phyloP scores from a whole-genome alignment of 1,139 yeast species.

The Diutina catenulata region DNA sequence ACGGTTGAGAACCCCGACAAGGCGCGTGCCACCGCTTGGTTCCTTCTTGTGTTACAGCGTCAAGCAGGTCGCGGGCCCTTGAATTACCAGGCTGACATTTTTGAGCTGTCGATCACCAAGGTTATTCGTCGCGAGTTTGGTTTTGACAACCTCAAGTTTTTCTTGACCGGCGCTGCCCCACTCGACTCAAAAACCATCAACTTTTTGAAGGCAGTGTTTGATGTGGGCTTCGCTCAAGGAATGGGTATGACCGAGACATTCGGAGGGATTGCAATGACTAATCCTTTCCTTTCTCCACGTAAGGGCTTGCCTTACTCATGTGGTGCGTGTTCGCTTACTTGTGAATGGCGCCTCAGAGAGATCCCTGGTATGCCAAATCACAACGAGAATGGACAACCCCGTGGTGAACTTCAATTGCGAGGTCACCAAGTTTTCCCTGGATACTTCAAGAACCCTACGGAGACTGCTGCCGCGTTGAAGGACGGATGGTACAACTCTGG shows the following conservation, averaged over 20 bases:
- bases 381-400: background rate
- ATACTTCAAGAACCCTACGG: conserved; percentile 28
- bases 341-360: conserved; percentile 1
- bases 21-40: background rate
- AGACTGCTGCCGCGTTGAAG: conserved; percentile 21
- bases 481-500: conserved; percentile 77
- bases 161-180: conserved; percentile 15
- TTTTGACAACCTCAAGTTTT: conserved; percentile 12
- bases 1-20: conserved; percentile 6
- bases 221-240: conserved; percentile 10
- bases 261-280: conserved; percentile 2
- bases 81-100: conserved; percentile 5
- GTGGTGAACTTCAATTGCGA: conserved; percentile 30
- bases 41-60: conserved; percentile 2
- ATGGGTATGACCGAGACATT: conserved; percentile 5
- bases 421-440: conserved; percentile 27
- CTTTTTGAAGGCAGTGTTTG: conserved; percentile 12
- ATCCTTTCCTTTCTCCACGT: conserved; percentile 1
- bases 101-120: conserved; percentile 9
- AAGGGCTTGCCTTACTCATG: conserved; percentile 2
- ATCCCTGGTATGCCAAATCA: background rate
- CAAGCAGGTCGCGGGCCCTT: background rate
- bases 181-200: conserved; percentile 11
- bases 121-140: conserved; percentile 10
- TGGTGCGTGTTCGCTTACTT: background rate